Base-by-base conservation (phyloP, 2,329 filamentous ascomycete genomes). In the Diaporthe batatas region DNA sequence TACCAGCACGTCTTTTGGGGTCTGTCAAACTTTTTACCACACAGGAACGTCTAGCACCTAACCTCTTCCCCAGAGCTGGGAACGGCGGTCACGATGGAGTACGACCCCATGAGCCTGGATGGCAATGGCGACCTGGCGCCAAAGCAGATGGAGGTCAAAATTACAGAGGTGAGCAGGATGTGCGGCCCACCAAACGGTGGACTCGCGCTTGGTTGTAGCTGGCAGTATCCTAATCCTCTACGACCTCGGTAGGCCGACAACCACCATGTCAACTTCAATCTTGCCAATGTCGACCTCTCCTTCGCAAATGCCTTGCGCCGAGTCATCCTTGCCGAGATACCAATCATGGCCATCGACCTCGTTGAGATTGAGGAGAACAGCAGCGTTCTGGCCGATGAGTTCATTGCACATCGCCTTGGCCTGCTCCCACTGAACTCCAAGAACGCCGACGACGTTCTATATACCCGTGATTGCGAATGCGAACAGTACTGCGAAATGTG, bases 321-420 rank as follows among this genome's bases (percentile, higher is more conserved):
- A 80, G 89, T 94, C 73, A 96, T 98, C 85, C 92, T 98, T 76
- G 94, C 94, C 79, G 96, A 99, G 84, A 93, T 99, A 73, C 95
- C 96, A 14, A 98, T 94, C 32, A 91, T 98, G 78, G 95, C 96
- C 75, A 95, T 98, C 82, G 96, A 99, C 80, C 90, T 98, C 18
- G 95, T 98, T 75, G 94, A 98, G 82, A 92, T 99, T 76, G 92
- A 97, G 80, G 90, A 89, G 79, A 99, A 99, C 86, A 97, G 93
- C 72, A 97, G 95, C n/a, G 95, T 98, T 6, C 91, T 98, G 18
- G 94, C 96, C 74, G 96, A 99, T 83, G 96, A 99, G 83, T 98
- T 98, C 83, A 92, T 99, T 77, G 93, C 94, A 64, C 96, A 98
- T 83, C 93, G 96, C 58, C 89, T 99, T 18, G 96, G 96, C 42